These are phyloP conservation scores for Musa beccarii DNA, from an alignment of 176 grass and related monocot genomes.

Conservation along the genomic window DNA sequence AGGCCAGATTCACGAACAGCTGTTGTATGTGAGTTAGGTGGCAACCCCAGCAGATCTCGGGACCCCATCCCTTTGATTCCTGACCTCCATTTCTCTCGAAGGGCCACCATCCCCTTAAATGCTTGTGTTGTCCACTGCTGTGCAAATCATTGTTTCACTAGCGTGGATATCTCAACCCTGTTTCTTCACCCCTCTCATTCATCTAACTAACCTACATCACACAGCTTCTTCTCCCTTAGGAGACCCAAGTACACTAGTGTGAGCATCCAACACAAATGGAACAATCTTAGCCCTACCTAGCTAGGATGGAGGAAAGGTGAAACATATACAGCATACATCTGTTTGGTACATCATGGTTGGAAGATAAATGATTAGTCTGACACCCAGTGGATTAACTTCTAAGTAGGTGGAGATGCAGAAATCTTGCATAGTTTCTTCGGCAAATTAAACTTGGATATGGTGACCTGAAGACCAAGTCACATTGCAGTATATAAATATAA, in stretches of 20 bases:
- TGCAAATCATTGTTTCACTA: neutral
- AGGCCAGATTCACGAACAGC: neutral
- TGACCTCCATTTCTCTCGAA: neutral
- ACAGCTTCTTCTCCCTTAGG: neutral
- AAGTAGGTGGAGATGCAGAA: too few species aligned
- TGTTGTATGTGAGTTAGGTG: neutral
- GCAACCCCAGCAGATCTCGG: neutral
- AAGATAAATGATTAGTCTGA: neutral
- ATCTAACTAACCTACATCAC: neutral
- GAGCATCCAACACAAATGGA: neutral
- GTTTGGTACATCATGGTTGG: neutral
- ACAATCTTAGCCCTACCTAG: neutral
- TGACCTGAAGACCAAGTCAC: too few species aligned
- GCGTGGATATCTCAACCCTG: neutral
- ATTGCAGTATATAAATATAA: too few species aligned
- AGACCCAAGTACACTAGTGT: neutral
- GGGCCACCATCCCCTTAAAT: neutral
- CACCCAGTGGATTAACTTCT: too few species aligned
- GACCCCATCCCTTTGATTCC: neutral
- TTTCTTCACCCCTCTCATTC: neutral
- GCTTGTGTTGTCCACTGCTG: neutral
- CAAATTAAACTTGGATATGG: too few species aligned
- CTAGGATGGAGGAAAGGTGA: neutral
- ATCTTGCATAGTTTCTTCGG: too few species aligned
- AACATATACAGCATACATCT: neutral